Base-by-base conservation (phyloP, 768 basidiomycete species). In the Pulveroboletus sp. region DNA sequence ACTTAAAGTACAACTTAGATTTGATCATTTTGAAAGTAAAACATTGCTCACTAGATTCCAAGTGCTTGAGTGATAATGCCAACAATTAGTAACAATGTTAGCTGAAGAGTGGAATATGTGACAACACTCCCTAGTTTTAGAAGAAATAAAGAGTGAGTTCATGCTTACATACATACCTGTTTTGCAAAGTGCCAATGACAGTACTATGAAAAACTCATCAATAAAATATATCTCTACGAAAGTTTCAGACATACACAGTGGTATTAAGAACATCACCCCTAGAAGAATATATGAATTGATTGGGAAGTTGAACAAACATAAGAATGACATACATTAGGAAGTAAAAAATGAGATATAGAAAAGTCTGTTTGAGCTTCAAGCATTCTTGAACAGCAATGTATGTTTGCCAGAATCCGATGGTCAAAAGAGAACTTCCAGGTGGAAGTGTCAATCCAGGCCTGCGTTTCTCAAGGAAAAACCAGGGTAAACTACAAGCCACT, bases 211-310 rank as follows among this genome's bases (percentile, higher is more conserved):
- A 31, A 33, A 43, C 37, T 38, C 46, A 19, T 49, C 36, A 51
- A 47, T 16, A 27, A 45, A 6, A 9, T 7, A 23, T 24, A 37
- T 43, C 21, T 44, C 42, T 33, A 12, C 21, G 51, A 25, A n/a
- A 25, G 10, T 19, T 14, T 25, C 9, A 35, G 25, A 57, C 77
- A 32, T 66, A 87, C 85, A 87, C 82, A 33, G 84, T 81, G 1
- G 87, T 87, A 59, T 87, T 87, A 34, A 87, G 64, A 2, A 86
- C 83, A 60, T 87, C 85, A 24, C 85, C 85, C 84, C 84, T 86
- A 47, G 16, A 36, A 24, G 23, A 43, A 19, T 4, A 12, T 24
- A 17, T 3, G 17, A 21, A n/a, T 34, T 24, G 43, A 34, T 50
- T 24, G 45, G 21, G 17, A 33, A 35, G 12, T 19, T 19, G 19